phyloP scores from a whole-genome alignment of 1,139 yeast species.

The Ashbya aceris region DNA sequence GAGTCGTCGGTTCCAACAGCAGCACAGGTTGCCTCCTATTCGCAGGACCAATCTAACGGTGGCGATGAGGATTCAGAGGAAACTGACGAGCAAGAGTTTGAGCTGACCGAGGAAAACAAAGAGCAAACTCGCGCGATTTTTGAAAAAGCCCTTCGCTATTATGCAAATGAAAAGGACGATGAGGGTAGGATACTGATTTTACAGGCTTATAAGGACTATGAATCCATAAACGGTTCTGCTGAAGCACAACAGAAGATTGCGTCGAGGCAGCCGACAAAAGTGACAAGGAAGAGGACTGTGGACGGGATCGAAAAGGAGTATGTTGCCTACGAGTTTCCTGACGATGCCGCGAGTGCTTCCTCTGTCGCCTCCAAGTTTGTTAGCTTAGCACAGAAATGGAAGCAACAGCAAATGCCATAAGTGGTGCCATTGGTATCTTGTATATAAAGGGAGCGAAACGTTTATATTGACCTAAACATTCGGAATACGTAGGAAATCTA shows the following conservation, averaged over 20 bases:
- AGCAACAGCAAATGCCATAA: slow-evolving; percentile 6
- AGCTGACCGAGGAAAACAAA: slow-evolving; percentile 44
- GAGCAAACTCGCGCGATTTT: slow-evolving; percentile 47
- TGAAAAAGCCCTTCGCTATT: slow-evolving; percentile 42
- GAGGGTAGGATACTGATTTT: slow-evolving; percentile 46
- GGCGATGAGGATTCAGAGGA: slow-evolving; percentile 35
- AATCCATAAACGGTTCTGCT: slow-evolving; percentile 48
- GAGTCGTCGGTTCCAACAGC: slow-evolving; percentile 60
- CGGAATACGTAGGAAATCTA: no score
- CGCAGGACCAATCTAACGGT: slow-evolving; percentile 27
- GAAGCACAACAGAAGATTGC: slow-evolving; percentile 33
- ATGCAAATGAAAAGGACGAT: slow-evolving; percentile 32
- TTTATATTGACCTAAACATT: no score
- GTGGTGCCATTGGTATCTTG: no score
- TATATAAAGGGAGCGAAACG: not conserved
- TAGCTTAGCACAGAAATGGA: slow-evolving; percentile 59
- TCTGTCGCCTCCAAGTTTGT: slow-evolving; percentile 41
- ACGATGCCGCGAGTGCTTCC: slow-evolving; percentile 35
- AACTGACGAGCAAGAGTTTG: slow-evolving; percentile 43
- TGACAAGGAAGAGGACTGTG: slow-evolving; percentile 39
- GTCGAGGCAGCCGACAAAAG: slow-evolving; percentile 45
- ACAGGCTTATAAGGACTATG: slow-evolving; percentile 62
- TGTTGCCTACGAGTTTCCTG: slow-evolving; percentile 61
- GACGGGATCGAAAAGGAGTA: slow-evolving; percentile 48
- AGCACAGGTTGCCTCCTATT: slow-evolving; percentile 35